Base-by-base conservation (phyloP, 1,284 basidiomycete species). In the Trichosporon sp. region DNA sequence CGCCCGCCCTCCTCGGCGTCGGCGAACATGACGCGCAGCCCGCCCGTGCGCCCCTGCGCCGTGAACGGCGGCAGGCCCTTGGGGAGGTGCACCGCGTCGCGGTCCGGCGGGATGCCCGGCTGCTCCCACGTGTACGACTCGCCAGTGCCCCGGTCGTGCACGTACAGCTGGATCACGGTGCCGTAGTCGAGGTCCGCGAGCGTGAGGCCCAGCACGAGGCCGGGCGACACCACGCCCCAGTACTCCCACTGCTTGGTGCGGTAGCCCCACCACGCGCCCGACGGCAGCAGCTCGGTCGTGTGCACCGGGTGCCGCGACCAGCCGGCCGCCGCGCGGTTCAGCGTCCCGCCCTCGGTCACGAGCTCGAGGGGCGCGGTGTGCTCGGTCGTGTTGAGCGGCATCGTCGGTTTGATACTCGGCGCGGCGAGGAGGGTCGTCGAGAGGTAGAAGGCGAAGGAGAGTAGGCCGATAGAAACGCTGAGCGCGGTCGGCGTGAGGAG, bases 301-400 rank as follows among this genome's bases (percentile, higher is more conserved):
- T 62, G 56, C 35, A 62, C 25, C 11, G 65, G 65, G 23, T 15
- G 9, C 9, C 56, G 56, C 23, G 56, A 27, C 23, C 23, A 66
- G 18, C 65, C 65, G 1, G 27, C 65, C 4, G 65, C 65, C 18
- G 18, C 13, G 15, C 21, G 56, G 18, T 29, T n/a, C 6, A 60
- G 56, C 56, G 29, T 91, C 91, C 77, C 56, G 6, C 29, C 85
- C 92, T 27, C 86, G 89, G 71, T 70, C 25, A 42, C 71, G 9
- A 66, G n/a, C 68, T 63, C 51, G 67, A 73, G 34, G 64, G 69
- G 23, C 27, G 65, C 44, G 64, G 68, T 47, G 69, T 21, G 12
- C 71, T 56, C 69, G 51, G 62, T 58, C 74, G 47, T 51, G 47
- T 51, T 70, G 56, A 31, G 56, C 27, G 47, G 47, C 56, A 60